Base-by-base conservation (phyloP, 1,284 basidiomycete genomes). In the Fomitopsis betulina region DNA sequence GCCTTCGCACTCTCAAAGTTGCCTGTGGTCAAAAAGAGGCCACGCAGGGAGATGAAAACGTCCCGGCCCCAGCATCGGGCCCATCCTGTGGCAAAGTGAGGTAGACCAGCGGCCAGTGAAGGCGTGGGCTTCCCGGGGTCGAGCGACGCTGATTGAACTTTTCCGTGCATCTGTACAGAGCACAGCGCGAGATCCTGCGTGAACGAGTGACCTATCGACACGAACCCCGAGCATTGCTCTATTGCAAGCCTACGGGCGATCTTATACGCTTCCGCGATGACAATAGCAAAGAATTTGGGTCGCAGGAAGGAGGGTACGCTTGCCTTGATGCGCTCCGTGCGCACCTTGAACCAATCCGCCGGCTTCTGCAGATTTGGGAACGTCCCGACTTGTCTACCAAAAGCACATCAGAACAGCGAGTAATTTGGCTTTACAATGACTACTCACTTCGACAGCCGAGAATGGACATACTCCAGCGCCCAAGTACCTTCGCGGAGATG, bases 31-130 rank as follows among this genome's bases (percentile, higher is more conserved):
- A 98, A 76, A 77, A 97, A 96, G 50, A 98, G 77, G 3, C 95
- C 95, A 60, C 94, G 86, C 13, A 96, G 76, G 0, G 94, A 96
- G 71, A 97, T 96, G 75, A 96, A 96, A 1, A 96, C 93, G 72
- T 98, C 95, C 39, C 95, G 84, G n/a, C 96, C 95, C 96, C 96
- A 98, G 69, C 92, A 94, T 51, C 95, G 82, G 15, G 94, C 94
- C 95, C 96, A 98, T 6, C 88, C 87, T 8, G 89, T 76, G 2
- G 92, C 79, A 68, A 98, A 98, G 75, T 98, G 95, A 12, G 96
- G 94, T 30, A 98, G 75, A 21, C 96, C 96, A n/a, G 95, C 95
- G 2, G 96, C 94, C 30, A 98, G 79, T 10, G 89, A 93, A 2
- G 96, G 86, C 0, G 87, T 89, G 2, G 81, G 73, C 65, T 82